Evolutionary conservation across 2,329 filamentous ascomycete species (phyloP).

Genomic region (Sclerotinia sclerotiorum): DNA sequence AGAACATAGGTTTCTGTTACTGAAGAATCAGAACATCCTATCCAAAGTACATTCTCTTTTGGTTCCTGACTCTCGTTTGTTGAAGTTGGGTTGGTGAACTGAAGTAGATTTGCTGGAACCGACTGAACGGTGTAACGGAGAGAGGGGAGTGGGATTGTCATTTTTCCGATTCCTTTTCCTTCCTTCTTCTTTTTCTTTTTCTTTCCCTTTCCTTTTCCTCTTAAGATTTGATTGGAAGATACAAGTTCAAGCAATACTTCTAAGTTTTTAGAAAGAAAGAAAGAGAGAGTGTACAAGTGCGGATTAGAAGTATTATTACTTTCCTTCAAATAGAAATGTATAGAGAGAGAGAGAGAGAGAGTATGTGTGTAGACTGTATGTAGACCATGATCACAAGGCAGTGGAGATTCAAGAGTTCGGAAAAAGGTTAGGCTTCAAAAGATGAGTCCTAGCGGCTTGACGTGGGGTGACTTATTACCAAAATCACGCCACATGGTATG

Average conservation of each 20-base stretch:
- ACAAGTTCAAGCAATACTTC: not conserved
- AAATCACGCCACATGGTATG: constrained; percentile 25
- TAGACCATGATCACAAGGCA: constrained; percentile 2
- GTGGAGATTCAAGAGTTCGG: not conserved
- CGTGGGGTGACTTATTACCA: constrained; percentile 17
- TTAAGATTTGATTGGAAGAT: not conserved
- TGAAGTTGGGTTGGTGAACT: not conserved
- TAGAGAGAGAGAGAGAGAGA: not conserved
- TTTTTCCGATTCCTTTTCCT: not conserved
- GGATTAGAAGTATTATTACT: no score
- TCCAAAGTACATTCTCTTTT: constrained; percentile 58
- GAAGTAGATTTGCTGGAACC: constrained; percentile 8
- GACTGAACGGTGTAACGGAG: constrained; percentile 9
- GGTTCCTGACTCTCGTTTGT: not conserved
- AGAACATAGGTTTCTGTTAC: constrained; percentile 65
- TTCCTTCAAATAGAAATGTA: not conserved
- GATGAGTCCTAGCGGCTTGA: constrained; percentile 3
- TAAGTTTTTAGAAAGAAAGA: not conserved
- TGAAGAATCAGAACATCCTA: constrained; percentile 67
- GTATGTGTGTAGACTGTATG: no score
- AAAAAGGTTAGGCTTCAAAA: not conserved
- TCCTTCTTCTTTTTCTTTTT: no score
- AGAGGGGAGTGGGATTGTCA: constrained; percentile 19
- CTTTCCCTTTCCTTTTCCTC: not conserved
- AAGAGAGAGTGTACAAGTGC: not conserved